Percentiles rank a stretch among this genome's conserved stretches.
Conservation (phyloP, 352 stramenopile genomes). For the Hyaloperonospora brassicae region DNA sequence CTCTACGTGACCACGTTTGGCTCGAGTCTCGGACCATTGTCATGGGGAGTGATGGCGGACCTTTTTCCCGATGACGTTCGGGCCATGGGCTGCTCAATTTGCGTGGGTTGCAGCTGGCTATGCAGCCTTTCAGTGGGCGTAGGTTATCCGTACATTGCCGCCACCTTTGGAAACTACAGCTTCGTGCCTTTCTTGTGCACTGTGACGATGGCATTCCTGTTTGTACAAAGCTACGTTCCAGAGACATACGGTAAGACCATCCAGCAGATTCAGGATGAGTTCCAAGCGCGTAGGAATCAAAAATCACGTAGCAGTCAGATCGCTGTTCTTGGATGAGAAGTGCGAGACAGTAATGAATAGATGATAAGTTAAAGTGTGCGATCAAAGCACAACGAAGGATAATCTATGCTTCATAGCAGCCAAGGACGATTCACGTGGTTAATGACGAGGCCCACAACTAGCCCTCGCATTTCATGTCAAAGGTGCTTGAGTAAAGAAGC, state of each 20-base stretch:
- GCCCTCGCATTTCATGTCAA: too few species aligned
- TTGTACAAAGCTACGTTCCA: slow-evolving; percentile 35
- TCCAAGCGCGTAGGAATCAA: slow-evolving; percentile 9
- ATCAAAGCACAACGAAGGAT: not conserved
- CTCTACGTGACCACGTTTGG: slow-evolving; percentile 44
- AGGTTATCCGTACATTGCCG: slow-evolving; percentile 46
- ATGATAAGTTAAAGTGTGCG: too few species aligned
- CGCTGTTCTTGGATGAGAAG: slow-evolving; percentile 17
- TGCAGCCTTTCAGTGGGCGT: slow-evolving; percentile 46
- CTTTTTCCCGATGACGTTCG: slow-evolving; percentile 52
- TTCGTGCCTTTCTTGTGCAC: slow-evolving; percentile 50
- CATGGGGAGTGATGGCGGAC: slow-evolving; percentile 43
- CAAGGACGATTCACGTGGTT: too few species aligned
- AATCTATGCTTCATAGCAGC: too few species aligned
- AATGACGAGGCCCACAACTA: too few species aligned
- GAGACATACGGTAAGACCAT: slow-evolving; percentile 63
- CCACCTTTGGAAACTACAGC: slow-evolving; percentile 32
- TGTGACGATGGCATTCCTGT: slow-evolving; percentile 35
- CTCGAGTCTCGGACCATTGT: slow-evolving; percentile 42
- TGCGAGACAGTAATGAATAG: too few species aligned
- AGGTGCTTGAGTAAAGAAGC: too few species aligned
- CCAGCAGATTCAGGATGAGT: slow-evolving; percentile 50
- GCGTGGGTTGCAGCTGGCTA: slow-evolving; percentile 41
- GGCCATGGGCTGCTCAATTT: slow-evolving; percentile 41
- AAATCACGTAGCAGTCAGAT: slow-evolving; percentile 16